Evolutionary conservation across 257 asterid species (phyloP).

Genomic region (Gentiana dahurica): DNA sequence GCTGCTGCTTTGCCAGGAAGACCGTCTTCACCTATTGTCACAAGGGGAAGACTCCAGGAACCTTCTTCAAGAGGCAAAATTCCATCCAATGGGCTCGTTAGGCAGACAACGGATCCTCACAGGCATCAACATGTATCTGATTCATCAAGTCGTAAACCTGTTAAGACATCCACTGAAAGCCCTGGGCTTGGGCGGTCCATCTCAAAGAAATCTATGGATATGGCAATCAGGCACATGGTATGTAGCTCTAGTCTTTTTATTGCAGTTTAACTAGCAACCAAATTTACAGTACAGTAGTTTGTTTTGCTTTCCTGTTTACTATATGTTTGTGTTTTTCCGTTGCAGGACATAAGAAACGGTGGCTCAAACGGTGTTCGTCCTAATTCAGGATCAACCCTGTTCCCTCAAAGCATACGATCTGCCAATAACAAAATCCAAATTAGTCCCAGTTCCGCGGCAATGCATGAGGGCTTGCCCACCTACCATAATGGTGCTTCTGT

Average conservation of each 20-base stretch:
- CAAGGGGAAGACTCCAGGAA: conserved; percentile 72
- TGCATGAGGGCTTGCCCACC: conserved; percentile 27
- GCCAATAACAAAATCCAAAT: conserved; percentile 43
- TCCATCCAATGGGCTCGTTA: conserved; percentile 40
- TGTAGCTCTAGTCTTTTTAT: background rate
- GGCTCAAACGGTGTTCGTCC: conserved; percentile 57
- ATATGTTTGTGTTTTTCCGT: background rate
- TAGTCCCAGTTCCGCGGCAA: conserved; percentile 21
- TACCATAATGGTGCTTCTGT: conserved; percentile 19
- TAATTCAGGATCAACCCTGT: conserved; percentile 65
- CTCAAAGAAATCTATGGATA: conserved; percentile 86
- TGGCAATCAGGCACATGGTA: conserved; percentile 96
- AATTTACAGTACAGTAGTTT: too few species aligned
- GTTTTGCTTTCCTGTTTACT: too few species aligned
- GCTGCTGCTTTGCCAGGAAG: conserved; percentile 39
- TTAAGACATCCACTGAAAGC: conserved; percentile 58
- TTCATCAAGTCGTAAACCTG: conserved; percentile 54
- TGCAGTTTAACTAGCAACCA: too few species aligned
- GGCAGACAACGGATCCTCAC: conserved; percentile 45
- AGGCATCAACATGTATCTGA: conserved; percentile 36
- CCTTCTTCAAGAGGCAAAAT: conserved; percentile 54
- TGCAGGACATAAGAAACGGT: conserved; percentile 78
- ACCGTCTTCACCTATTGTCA: conserved; percentile 67
- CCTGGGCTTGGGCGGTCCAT: conserved; percentile 83
- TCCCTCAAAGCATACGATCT: conserved; percentile 94